These are phyloP conservation scores for Wickerhamiella musiphila DNA, from an alignment of 805 yeast genomes.

Conservation along the genomic window DNA sequence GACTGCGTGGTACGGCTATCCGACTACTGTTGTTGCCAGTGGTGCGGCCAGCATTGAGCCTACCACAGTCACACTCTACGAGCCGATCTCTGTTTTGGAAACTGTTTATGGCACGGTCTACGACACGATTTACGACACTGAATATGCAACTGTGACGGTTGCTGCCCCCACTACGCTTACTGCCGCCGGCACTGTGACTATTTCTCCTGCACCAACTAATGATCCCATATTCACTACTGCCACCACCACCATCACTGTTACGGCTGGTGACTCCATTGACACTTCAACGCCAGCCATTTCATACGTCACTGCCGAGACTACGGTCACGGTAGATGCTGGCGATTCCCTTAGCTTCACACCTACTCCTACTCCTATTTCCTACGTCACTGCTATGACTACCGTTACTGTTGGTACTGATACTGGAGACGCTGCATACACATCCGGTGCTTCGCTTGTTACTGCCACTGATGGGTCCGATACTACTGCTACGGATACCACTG, in stretches of 20 bases:
- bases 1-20: too few species aligned
- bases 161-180: not conserved
- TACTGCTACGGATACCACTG: not conserved
- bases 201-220: conserved; percentile 1
- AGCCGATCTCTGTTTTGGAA: too few species aligned
- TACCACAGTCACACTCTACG: too few species aligned
- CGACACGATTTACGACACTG: too few species aligned
- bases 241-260: not conserved
- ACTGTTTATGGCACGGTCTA: too few species aligned
- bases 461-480: not conserved
- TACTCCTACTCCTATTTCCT: conserved; percentile 1
- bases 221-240: conserved; percentile 1
- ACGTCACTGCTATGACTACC: not conserved
- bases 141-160: not conserved
- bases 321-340: not conserved
- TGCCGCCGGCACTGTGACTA: not conserved
- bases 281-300: not conserved
- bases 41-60: too few species aligned
- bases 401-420: not conserved
- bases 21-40: too few species aligned
- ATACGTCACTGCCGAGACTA: not conserved
- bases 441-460: conserved; percentile 1
- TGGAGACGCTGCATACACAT: not conserved
- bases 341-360: not conserved
- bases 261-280: conserved; percentile 1